Conservation (phyloP, 2,329 filamentous ascomycete genomes). For the Exophiala spinifera region DNA sequence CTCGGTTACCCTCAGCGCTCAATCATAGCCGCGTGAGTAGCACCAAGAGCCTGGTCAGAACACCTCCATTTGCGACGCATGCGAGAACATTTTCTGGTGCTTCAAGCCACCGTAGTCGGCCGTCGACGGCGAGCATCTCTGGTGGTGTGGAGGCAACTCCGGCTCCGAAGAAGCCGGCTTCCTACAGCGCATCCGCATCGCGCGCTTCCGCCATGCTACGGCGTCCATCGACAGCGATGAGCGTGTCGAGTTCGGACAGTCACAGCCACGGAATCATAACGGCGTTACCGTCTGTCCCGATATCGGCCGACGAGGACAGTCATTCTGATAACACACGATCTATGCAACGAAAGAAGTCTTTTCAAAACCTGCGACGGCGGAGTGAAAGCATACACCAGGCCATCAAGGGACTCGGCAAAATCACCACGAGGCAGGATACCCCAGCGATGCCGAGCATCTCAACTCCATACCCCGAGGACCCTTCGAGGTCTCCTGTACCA, state of each 20-base stretch:
- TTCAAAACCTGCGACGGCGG: conserved; percentile 21
- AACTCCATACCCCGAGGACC: conserved; percentile 12
- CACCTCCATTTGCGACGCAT: conserved; percentile 14
- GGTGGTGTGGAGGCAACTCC: neutral
- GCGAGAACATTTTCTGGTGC: conserved; percentile 9
- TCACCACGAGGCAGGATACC: conserved; percentile 17
- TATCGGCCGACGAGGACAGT: conserved; percentile 10
- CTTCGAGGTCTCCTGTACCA: conserved; percentile 17
- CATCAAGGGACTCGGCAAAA: conserved; percentile 24
- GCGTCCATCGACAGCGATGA: conserved; percentile 16
- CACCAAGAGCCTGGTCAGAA: conserved; percentile 27
- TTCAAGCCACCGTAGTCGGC: conserved; percentile 16
- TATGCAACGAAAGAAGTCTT: conserved; percentile 25
- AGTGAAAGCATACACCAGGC: conserved; percentile 29
- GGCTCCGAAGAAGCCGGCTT: conserved; percentile 5
- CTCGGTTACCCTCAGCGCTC: conserved; percentile 19
- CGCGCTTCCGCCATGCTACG: conserved; percentile 1
- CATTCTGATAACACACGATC: conserved; percentile 1
- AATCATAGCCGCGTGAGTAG: conserved; percentile 28
- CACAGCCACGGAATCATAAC: conserved; percentile 12
- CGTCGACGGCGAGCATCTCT: conserved; percentile 16
- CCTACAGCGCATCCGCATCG: conserved; percentile 10
- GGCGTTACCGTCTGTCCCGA: conserved; percentile 16
- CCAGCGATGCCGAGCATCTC: conserved; percentile 10
- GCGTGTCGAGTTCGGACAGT: conserved; percentile 4